Evolutionary conservation across 305 asterid species (phyloP).

Genomic region (Fraxinus paxiana): DNA sequence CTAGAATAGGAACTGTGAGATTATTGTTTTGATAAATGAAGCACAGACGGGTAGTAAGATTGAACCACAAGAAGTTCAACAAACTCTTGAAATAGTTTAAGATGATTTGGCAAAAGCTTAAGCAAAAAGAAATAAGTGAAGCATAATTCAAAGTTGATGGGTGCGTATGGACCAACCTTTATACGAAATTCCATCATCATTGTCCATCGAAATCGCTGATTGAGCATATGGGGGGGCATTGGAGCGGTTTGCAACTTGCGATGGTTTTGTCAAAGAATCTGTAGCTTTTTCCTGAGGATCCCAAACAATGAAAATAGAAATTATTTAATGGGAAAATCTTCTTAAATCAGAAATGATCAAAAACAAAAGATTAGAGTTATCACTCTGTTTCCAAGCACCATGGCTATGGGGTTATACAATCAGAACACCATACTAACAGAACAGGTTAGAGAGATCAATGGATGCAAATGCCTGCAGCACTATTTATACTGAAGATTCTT

Average conservation of each 20-base stretch:
- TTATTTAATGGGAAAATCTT: constrained; percentile 11
- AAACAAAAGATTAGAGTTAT: not conserved
- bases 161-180: constrained; percentile 42
- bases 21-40: not conserved
- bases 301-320: constrained; percentile 13
- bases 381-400: constrained; percentile 19
- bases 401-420: not conserved
- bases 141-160: not conserved
- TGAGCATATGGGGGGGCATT: constrained; percentile 73
- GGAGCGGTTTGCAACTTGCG: constrained; percentile 56
- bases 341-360: not conserved
- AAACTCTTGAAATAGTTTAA: constrained; percentile 5
- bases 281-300: constrained; percentile 63
- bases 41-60: constrained; percentile 1
- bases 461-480: not conserved
- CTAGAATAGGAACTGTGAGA: not conserved
- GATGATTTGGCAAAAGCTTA: not conserved
- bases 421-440: constrained; percentile 1
- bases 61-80: constrained; percentile 10
- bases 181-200: constrained; percentile 80
- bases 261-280: constrained; percentile 65
- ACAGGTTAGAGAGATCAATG: not conserved
- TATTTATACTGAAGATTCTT: not conserved
- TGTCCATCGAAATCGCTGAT: constrained; percentile 59
- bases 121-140: not conserved